Evolutionary conservation across 208 protist species (phyloP).

Genomic region (Crithidia acanthocephali): DNA sequence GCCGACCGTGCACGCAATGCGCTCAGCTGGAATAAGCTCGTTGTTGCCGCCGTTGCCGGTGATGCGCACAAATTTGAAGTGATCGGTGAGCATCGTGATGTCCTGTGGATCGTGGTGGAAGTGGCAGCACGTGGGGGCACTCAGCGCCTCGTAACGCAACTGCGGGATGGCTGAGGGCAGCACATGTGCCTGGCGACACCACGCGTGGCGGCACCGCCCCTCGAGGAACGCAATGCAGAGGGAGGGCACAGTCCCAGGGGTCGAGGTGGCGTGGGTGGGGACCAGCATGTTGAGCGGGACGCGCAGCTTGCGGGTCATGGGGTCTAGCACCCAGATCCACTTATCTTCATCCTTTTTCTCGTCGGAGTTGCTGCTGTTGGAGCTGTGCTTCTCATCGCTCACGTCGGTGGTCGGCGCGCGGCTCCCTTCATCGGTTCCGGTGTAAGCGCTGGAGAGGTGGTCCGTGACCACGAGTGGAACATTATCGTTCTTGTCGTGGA

Average conservation of each 20-base stretch:
- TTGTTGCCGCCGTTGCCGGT: constrained; percentile 64
- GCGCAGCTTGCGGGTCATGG: constrained; percentile 84
- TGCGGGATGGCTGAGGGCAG: constrained; percentile 69
- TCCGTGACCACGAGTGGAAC: constrained; percentile 2
- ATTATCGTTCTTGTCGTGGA: constrained; percentile 19
- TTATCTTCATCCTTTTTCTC: constrained; percentile 55
- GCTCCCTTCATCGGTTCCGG: constrained; percentile 27
- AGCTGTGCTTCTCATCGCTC: constrained; percentile 39
- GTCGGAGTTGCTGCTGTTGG: constrained; percentile 29
- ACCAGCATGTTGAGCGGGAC: constrained; percentile 77
- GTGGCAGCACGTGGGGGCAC: constrained; percentile 86
- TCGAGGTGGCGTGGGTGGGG: constrained; percentile 87
- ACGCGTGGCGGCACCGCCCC: constrained; percentile 86
- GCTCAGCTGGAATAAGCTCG: constrained; percentile 73
- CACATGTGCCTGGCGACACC: constrained; percentile 90
- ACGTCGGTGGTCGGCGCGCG: constrained; percentile 24
- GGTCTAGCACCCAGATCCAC: constrained; percentile 92
- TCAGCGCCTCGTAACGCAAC: constrained; percentile 83
- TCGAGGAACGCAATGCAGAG: constrained; percentile 88
- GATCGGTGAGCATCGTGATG: constrained; percentile 61
- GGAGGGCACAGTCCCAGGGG: constrained; percentile 78
- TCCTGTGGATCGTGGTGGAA: constrained; percentile 86
- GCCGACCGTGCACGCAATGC: constrained; percentile 83
- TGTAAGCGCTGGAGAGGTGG: constrained; percentile 16
- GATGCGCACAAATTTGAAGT: constrained; percentile 76